Conservation (phyloP, 192 early-diverging fungal genomes). For the Thoreauomyces humboldtii region DNA sequence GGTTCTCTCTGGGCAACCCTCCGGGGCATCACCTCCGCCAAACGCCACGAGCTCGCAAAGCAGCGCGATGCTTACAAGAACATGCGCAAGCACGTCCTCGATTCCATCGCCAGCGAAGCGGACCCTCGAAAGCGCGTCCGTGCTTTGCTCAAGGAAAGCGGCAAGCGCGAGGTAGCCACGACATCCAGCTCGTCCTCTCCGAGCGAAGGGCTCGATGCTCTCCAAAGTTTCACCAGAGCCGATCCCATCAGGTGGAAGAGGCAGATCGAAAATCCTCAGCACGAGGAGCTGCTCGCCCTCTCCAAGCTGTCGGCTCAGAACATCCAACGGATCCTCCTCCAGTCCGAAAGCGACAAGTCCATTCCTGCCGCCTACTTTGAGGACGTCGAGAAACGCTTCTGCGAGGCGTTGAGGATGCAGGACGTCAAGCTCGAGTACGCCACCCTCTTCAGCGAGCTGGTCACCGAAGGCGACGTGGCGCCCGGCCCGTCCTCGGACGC, state of each 20-base stretch:
- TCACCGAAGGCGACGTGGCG: background rate
- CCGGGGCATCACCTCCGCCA: background rate
- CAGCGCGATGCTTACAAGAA: background rate
- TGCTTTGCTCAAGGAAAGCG: background rate
- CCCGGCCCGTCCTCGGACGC: background rate
- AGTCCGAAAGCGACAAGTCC: background rate
- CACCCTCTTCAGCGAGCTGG: slow-evolving; percentile 3
- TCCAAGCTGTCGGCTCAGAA: background rate
- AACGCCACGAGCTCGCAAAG: background rate
- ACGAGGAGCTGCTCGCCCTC: slow-evolving; percentile 1
- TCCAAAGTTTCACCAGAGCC: no score
- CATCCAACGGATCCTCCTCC: background rate
- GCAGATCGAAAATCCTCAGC: no score
- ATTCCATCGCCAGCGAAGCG: background rate
- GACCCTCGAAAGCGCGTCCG: background rate
- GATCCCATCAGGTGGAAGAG: no score
- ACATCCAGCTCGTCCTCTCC: no score
- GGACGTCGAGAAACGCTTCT: background rate
- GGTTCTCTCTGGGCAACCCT: background rate
- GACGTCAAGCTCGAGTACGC: slow-evolving; percentile 2
- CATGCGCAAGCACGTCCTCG: background rate
- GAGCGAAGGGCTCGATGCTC: no score
- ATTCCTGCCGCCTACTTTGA: background rate
- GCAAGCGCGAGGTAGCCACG: no score
- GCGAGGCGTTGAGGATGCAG: background rate